These are phyloP conservation scores for Leccinum variicolor DNA, from an alignment of 768 basidiomycete species.

Conservation along the genomic window DNA sequence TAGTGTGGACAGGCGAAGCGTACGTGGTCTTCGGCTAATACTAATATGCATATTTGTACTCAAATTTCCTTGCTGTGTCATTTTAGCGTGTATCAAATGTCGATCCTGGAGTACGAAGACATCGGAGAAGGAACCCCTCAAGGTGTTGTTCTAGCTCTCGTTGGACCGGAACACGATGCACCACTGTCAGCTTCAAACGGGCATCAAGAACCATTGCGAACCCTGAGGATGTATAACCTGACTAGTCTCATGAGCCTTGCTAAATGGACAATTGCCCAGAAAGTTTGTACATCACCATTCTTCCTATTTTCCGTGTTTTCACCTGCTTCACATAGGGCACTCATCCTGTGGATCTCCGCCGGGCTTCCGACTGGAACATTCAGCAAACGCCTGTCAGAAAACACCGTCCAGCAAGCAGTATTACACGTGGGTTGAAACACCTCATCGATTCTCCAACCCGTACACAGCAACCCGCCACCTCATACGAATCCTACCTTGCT, in stretches of 20 bases:
- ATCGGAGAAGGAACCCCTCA: slow-evolving; percentile 57
- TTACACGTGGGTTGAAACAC: slow-evolving; percentile 62
- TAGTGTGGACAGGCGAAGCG: slow-evolving; percentile 80
- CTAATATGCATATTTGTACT: not conserved
- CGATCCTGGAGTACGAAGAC: slow-evolving; percentile 61
- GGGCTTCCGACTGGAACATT: slow-evolving; percentile 47
- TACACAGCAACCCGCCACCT: slow-evolving; percentile 23
- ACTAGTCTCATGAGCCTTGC: slow-evolving; percentile 71
- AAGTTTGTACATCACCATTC: slow-evolving; percentile 37
- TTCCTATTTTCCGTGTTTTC: slow-evolving; percentile 4
- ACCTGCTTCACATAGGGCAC: slow-evolving; percentile 40
- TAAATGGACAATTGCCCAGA: slow-evolving; percentile 67
- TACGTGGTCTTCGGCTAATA: slow-evolving; percentile 30
- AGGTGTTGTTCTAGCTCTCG: slow-evolving; percentile 75
- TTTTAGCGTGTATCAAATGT: slow-evolving; percentile 72
- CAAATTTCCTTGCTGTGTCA: not conserved
- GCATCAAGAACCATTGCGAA: slow-evolving; percentile 53
- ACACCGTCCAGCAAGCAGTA: slow-evolving; percentile 52
- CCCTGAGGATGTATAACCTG: slow-evolving; percentile 81
- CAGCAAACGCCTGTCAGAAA: slow-evolving; percentile 45
- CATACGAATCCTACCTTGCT: slow-evolving; percentile 29
- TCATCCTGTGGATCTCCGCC: slow-evolving; percentile 57
- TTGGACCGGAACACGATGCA: slow-evolving; percentile 58
- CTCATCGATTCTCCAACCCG: slow-evolving; percentile 42
- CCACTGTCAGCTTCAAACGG: slow-evolving; percentile 33